These are phyloP conservation scores for Chaetomium tenue DNA, from an alignment of 495 filamentous ascomycete species.

Conservation along the genomic window DNA sequence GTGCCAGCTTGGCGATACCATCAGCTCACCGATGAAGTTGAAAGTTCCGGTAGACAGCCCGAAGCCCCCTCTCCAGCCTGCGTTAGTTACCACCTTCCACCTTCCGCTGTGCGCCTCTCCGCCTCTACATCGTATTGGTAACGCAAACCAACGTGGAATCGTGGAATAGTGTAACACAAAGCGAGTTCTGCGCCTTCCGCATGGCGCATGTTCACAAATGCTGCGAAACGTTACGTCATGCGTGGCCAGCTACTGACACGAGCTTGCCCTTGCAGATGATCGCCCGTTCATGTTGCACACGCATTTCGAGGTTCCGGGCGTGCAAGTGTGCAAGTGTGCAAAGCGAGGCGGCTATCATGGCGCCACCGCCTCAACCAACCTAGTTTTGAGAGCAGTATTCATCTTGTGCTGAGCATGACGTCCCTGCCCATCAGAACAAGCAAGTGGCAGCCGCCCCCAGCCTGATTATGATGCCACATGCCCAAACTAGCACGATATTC, in stretches of 20 bases:
- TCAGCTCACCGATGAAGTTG: neutral
- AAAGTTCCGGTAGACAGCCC: neutral
- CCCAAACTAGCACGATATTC: too few species aligned
- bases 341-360: too few species aligned
- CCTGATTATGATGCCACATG: too few species aligned
- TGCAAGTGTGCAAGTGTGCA: too few species aligned
- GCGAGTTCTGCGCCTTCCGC: neutral
- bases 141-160: neutral
- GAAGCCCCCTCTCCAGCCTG: too few species aligned
- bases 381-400: too few species aligned
- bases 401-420: too few species aligned
- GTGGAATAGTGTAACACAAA: neutral
- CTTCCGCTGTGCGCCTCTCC: slow-evolving; percentile 7
- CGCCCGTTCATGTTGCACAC: neutral
- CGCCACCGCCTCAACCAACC: neutral
- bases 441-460: too few species aligned
- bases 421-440: too few species aligned
- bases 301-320: neutral
- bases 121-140: neutral
- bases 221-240: slow-evolving; percentile 2
- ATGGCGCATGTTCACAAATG: neutral
- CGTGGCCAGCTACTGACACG: slow-evolving; percentile 18
- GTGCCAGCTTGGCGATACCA: neutral
- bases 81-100: neutral
- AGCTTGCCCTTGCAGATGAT: neutral